Conservation (phyloP, 148 eudicot genomes). For the Mesembryanthemum crystallinum region DNA sequence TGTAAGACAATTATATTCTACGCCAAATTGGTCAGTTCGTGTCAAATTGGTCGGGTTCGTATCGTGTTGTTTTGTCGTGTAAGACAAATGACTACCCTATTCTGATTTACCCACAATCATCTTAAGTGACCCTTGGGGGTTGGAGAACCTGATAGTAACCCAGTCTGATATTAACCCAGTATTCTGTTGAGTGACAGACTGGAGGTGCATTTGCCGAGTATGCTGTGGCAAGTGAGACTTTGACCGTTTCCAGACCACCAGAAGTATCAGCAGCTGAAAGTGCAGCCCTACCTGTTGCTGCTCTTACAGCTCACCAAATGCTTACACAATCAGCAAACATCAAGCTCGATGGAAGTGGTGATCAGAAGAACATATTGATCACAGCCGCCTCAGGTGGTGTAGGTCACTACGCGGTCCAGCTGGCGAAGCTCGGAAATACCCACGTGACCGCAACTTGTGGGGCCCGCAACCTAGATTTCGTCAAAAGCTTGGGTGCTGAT, state of each 20-base stretch:
- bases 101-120: background rate
- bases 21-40: no score
- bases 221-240: conserved; percentile 50
- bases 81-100: background rate
- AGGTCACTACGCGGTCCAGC: conserved; percentile 75
- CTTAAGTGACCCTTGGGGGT: background rate
- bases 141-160: background rate
- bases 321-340: conserved; percentile 49
- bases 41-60: no score
- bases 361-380: conserved; percentile 51
- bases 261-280: conserved; percentile 74
- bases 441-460: conserved; percentile 82
- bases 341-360: conserved; percentile 57
- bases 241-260: conserved; percentile 50
- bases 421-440: conserved; percentile 77
- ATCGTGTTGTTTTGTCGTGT: no score
- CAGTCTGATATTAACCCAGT: background rate
- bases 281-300: conserved; percentile 57
- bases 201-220: conserved; percentile 80
- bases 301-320: conserved; percentile 64
- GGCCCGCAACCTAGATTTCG: conserved; percentile 61
- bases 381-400: conserved; percentile 79
- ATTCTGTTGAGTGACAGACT: conserved; percentile 32
- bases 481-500: conserved; percentile 68
- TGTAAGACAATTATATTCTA: no score